Base-by-base conservation (phyloP, 1,139 yeast species). In the Suhomyces kunorum region DNA sequence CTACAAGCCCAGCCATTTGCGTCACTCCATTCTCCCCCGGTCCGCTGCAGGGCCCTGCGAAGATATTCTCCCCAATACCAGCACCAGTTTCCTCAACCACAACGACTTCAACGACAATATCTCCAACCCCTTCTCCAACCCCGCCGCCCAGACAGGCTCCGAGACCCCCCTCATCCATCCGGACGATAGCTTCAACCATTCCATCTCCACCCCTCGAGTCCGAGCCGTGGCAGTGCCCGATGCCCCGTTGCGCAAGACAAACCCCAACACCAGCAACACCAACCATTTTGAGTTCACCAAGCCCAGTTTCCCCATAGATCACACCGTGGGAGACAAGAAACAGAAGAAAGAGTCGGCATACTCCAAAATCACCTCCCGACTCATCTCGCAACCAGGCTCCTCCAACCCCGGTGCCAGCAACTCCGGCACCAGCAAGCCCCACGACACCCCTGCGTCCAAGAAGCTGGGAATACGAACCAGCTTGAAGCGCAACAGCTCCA, bases 351-450 rank as follows among this genome's bases (percentile, higher is more conserved):
- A 61, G 42, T 56, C 62, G 34, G 62, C 72, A 1, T 68, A 68
- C 38, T 68, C 82, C 1, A 67, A 65, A 45, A 76, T 78, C 13
- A 77, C 82, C 0, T 78, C 83, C 6, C 58, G 83, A 43, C 61
- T 80, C 35, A 68, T 76, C 12, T 66, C 76, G 2, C 81, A 76
- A 39, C 81, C 81, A 3, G 36, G 16, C n/a, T 22, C 19, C 8
- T 13, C 24, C 12, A 18, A 22, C 13, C 15, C 31, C 3, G 36
- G 26, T 12, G 4, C 34, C n/a, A 33, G 16, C 32, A 23, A 28
- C 27, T 26, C 34, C 15, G 11, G 28, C 2, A 12, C 41, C 4
- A 26, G 36, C 7, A 43, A 47, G 14, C 40, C 35, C 6, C 31
- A 40, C 17, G 54, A 50, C n/a, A 44, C 51, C 5, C 51, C 50